These are phyloP conservation scores for Naganishia friedmannii DNA, from an alignment of 768 basidiomycete genomes.

Conservation along the genomic window DNA sequence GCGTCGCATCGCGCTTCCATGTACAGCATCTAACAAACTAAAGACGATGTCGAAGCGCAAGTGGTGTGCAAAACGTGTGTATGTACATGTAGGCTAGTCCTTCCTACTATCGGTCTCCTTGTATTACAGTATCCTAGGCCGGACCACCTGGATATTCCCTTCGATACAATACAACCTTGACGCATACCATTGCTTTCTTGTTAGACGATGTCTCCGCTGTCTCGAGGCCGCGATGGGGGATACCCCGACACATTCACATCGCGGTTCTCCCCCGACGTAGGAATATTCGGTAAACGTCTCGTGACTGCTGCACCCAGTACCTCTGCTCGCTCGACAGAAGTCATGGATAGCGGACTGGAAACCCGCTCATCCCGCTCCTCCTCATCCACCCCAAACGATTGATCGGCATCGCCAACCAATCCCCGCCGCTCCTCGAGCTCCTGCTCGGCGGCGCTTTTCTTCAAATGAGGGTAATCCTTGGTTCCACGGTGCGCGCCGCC, in stretches of 20 bases:
- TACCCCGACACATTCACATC: neutral
- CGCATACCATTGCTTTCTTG: neutral
- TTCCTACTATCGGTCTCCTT: neutral
- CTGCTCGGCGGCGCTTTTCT: constrained; percentile 26
- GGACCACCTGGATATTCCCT: neutral
- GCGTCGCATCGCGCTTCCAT: neutral
- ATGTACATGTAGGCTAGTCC: neutral
- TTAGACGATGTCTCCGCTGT: neutral
- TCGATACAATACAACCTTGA: neutral
- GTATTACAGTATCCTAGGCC: neutral
- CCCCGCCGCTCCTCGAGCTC: constrained; percentile 31
- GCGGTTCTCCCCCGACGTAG: neutral
- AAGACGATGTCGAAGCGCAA: no score
- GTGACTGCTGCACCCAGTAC: neutral
- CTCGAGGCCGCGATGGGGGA: neutral
- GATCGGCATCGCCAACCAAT: constrained; percentile 23
- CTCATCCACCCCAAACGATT: constrained; percentile 1
- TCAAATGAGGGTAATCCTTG: constrained; percentile 39
- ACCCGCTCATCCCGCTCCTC: constrained; percentile 9
- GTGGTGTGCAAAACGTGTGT: no score
- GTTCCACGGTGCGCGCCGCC: constrained; percentile 36
- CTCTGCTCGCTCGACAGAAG: neutral
- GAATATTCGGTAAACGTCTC: constrained; percentile 15
- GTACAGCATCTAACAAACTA: neutral
- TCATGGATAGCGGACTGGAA: neutral